Base-by-base conservation (phyloP, 2,329 filamentous ascomycete genomes). In the Ophiostoma tasmaniense region DNA sequence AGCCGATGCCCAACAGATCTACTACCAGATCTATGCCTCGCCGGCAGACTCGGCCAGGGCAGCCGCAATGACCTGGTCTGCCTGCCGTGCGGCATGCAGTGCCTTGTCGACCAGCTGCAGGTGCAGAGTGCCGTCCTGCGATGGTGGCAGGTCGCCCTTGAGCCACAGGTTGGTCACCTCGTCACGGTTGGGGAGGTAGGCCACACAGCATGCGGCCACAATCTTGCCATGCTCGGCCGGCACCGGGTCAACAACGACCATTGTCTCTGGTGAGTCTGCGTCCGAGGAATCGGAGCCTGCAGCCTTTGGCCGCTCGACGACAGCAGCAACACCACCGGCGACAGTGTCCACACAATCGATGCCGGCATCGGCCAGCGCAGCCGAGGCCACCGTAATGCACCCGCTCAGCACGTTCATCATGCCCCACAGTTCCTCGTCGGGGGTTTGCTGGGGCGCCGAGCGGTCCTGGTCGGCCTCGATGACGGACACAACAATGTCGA, bases 101-200 rank as follows among this genome's bases (percentile, higher is more conserved):
- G 78, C 79, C 71, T 76, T 77, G 71, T 81, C 78, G 2, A 82
- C 75, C 72, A 82, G 73, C 52, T 77, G 76, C 65, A 79, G 77
- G 72, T 82, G 81, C 37, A 80, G 69, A 50, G 76, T 74, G 62
- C 77, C 75, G 66, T 81, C 79, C 71, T 30, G 35, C 28, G 80
- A 79, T 3, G 80, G 77, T 2, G 83, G 80, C 10, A 86, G 71
- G 70, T 82, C 80, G 6, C 95, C 94, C 80, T 93, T 97, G 75
- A 96, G 86, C 95, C 95, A 99, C 22, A 98, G 79, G 76, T 97
- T 93, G 10, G 94, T 97, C 67, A 98, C 88, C 78, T 99, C 95
- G 74, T 98, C 94, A 71, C 93, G 85, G 28, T 84, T 85, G 67
- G 93, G 90, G 73, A 98, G 84, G 78, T 97, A 98, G 13, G 90